phyloP scores from a whole-genome alignment of 2,329 filamentous ascomycete species.

The Capronia epimyces region DNA sequence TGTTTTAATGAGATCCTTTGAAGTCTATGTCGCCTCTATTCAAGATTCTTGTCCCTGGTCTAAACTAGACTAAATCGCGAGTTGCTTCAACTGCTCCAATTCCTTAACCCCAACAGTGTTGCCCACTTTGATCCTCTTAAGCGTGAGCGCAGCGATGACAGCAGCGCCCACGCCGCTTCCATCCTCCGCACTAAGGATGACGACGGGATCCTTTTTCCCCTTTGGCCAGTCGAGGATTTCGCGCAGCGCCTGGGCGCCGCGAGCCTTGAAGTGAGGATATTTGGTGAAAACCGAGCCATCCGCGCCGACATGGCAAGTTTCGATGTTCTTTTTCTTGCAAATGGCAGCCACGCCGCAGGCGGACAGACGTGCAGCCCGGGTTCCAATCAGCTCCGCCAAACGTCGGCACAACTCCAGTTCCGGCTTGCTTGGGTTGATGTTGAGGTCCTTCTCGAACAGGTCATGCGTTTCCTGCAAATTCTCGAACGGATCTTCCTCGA shows the following conservation, averaged over 20 bases:
- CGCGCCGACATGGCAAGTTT: constrained; percentile 86
- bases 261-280: constrained; percentile 94
- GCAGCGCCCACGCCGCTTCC: constrained; percentile 96
- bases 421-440: constrained; percentile 62
- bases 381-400: constrained; percentile 88
- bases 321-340: constrained; percentile 89
- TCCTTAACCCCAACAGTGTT: constrained; percentile 56
- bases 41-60: not conserved
- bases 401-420: constrained; percentile 87
- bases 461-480: constrained; percentile 86
- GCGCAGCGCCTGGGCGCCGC: constrained; percentile 79
- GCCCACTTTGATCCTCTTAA: constrained; percentile 58
- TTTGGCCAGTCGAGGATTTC: constrained; percentile 94
- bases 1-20: not conserved
- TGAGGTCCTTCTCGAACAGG: constrained; percentile 70
- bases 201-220: constrained; percentile 73
- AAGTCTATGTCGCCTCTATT: not conserved
- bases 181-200: constrained; percentile 86
- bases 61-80: not conserved
- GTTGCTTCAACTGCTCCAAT: constrained; percentile 34
- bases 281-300: constrained; percentile 99
- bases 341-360: constrained; percentile 94
- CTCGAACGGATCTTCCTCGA: constrained; percentile 95
- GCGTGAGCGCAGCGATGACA: constrained; percentile 71
- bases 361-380: constrained; percentile 84